Conservation (phyloP, 2,329 filamentous ascomycete species). For the Penicillium frequentans region DNA sequence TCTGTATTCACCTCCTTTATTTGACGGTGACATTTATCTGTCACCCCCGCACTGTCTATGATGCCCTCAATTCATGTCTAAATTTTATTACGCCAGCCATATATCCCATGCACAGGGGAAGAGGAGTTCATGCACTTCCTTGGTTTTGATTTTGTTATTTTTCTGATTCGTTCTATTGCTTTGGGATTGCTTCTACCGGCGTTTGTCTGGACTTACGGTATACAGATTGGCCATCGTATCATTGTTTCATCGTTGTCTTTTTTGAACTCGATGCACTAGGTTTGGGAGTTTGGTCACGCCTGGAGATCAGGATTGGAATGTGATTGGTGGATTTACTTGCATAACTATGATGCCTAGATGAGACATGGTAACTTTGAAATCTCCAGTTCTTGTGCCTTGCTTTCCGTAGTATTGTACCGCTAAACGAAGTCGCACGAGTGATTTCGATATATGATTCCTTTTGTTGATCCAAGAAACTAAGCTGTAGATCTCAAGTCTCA, state of each 20-base stretch:
- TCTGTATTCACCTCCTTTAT: background rate
- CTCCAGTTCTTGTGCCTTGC: background rate
- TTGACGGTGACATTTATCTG: background rate
- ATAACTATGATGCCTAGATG: constrained; percentile 21
- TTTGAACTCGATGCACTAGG: constrained; percentile 9
- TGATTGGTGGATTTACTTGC: constrained; percentile 6
- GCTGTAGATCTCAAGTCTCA: background rate
- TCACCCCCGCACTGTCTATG: constrained; percentile 2
- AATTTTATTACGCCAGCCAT: constrained; percentile 14
- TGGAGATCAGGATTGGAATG: background rate
- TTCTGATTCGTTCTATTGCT: background rate
- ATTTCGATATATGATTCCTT: too few species aligned
- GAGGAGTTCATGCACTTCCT: constrained; percentile 9
- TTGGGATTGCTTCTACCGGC: constrained; percentile 11
- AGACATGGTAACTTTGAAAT: constrained; percentile 1
- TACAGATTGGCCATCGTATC: constrained; percentile 25
- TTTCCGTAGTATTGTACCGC: background rate
- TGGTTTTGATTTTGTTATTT: background rate
- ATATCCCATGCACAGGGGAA: constrained; percentile 27
- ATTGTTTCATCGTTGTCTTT: constrained; percentile 1
- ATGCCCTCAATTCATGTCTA: constrained; percentile 2
- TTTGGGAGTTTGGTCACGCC: constrained; percentile 20
- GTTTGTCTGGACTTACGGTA: constrained; percentile 14
- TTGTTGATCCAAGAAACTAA: too few species aligned
- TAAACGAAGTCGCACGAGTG: too few species aligned